phyloP scores from a whole-genome alignment of 257 asterid species.

The Forsythia viridissima region DNA sequence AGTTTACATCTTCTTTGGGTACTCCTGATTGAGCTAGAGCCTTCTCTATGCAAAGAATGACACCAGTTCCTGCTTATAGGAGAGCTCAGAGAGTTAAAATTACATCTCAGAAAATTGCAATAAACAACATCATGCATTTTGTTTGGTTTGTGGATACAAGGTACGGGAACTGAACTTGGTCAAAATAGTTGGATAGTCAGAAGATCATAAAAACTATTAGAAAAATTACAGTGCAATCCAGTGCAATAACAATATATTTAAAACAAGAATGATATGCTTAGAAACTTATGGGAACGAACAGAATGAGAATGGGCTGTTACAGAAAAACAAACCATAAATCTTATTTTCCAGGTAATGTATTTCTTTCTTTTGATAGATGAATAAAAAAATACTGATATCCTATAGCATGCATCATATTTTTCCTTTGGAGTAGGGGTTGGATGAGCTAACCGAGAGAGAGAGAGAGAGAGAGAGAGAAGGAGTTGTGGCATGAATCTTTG shows the following conservation, averaged over 20 bases:
- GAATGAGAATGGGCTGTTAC: background rate
- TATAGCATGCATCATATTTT: background rate
- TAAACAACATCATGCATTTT: constrained; percentile 23
- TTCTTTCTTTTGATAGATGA: background rate
- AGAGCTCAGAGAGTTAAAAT: constrained; percentile 20
- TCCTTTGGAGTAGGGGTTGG: background rate
- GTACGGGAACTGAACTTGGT: background rate
- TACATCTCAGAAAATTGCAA: background rate
- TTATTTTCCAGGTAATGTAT: background rate
- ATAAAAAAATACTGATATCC: background rate
- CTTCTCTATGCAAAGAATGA: constrained; percentile 90
- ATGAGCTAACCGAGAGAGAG: background rate
- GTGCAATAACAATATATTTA: background rate
- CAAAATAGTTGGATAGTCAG: background rate
- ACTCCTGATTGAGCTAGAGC: constrained; percentile 97
- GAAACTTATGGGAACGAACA: constrained; percentile 1
- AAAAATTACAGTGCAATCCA: background rate
- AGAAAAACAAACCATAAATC: background rate
- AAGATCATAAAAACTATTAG: background rate
- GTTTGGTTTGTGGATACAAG: constrained; percentile 19
- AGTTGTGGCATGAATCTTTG: too few relatives aligned
- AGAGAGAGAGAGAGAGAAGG: too few relatives aligned
- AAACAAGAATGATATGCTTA: background rate
- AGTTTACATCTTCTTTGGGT: constrained; percentile 69
- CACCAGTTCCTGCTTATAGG: constrained; percentile 74